Evolutionary conservation across 2,329 filamentous ascomycete species (phyloP).

Genomic region (Pseudogymnoascus sp.): DNA sequence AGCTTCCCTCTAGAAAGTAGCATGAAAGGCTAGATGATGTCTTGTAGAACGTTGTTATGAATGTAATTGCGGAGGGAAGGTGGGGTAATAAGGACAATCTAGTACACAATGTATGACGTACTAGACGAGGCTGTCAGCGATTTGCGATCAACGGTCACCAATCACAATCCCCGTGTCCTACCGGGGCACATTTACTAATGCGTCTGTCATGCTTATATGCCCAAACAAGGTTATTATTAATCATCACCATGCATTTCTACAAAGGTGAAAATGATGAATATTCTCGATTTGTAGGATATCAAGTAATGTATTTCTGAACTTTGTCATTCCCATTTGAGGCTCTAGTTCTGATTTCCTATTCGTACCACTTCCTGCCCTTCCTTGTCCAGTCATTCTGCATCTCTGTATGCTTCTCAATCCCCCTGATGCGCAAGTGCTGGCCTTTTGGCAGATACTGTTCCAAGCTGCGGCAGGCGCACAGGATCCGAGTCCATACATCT

Average conservation of each 20-base stretch:
- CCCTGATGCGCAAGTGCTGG: neutral
- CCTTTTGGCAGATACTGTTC: neutral
- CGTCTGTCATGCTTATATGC: slow-evolving; percentile 3
- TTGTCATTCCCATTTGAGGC: neutral
- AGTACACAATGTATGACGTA: neutral
- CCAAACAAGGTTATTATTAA: neutral
- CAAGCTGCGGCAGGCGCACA: neutral
- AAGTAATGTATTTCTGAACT: slow-evolving; percentile 8
- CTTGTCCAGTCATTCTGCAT: slow-evolving; percentile 4
- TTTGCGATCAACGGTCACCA: neutral
- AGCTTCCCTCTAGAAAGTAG: neutral
- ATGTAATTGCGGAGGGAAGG: neutral
- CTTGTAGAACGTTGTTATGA: neutral
- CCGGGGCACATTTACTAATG: neutral
- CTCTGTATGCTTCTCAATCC: slow-evolving; percentile 3
- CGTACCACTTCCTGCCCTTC: slow-evolving; percentile 3
- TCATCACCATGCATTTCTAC: neutral
- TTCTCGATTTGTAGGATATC: slow-evolving; percentile 4
- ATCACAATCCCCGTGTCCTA: neutral
- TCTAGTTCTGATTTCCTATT: neutral
- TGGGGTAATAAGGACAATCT: neutral
- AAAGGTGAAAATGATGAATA: neutral
- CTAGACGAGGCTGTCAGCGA: slow-evolving; percentile 1
- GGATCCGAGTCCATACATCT: neutral
- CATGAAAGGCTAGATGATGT: neutral